Evolutionary conservation across 768 basidiomycete species (phyloP), one percentile per base, ranked within the genome.

Genomic region (Suillus discolor): DNA sequence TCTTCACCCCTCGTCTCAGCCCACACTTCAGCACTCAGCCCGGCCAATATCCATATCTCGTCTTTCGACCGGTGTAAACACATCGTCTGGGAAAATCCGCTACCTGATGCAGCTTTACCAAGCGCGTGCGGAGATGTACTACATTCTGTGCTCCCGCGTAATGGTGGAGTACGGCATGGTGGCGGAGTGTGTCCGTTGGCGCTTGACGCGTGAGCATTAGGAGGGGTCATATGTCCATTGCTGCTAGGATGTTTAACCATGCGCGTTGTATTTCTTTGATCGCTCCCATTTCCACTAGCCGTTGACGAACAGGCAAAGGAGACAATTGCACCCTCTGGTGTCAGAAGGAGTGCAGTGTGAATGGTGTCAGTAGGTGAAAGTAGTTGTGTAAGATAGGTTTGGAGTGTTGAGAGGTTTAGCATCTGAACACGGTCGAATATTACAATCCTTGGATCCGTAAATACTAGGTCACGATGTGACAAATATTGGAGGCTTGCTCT

Each of bases 21-120:
- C 92, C 92, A 94, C 41, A 92, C 81, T 74, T 93, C 91, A 12
- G 86, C 85, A 49, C 87, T 86, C 38, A 94, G 77, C 18, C 92
- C 92, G 9, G 89, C 89, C 34, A 89, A 79, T 51, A 93, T 85
- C 62, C 89, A 85, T 55, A 93, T 83, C 62, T 90, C 87, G 70
- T 93, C 92, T 77, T 92, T 93, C 34, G 87, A 75, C 61, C 85
- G 79, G 34, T 76, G 69, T 7, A 15, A 60, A 18, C 11, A n/a
- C 23, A 11, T 25, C 23, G 31, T n/a, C 2, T 60, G n/a, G 34
- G 61, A 61, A 23, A 11, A 12, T 9, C 23, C 25, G 20, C 38
- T 59, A 23, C 16, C 9, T 8, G 57, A 59, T 41, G 57, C 9
- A 25, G 23, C 16, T 25, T 16, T 25, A 18, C 38, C 8, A 15